Evolutionary conservation across 768 basidiomycete species (phyloP).

Genomic region (Peribolospora baueri): DNA sequence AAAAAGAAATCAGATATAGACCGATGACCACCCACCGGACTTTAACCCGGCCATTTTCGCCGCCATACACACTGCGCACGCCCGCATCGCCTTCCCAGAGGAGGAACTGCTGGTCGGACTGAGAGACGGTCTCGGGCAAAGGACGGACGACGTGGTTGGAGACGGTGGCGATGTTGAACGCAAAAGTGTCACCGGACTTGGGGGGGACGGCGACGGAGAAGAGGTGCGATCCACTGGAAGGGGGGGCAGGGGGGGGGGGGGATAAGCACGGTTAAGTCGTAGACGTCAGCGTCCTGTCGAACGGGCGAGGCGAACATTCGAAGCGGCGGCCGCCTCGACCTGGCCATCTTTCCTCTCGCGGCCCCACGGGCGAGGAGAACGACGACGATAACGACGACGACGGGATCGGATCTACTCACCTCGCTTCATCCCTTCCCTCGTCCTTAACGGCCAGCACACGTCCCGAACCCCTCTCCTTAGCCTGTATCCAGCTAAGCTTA

Average conservation of each 20-base stretch:
- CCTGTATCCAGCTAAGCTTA: constrained; percentile 14
- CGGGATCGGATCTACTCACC: background rate
- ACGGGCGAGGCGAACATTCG: too few species aligned
- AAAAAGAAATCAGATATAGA: too few species aligned
- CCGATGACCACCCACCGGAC: constrained; percentile 7
- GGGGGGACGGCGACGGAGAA: constrained; percentile 4
- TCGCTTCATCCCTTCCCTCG: background rate
- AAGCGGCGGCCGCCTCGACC: too few species aligned
- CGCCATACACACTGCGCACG: background rate
- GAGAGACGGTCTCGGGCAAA: constrained; percentile 7
- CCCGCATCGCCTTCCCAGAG: constrained; percentile 11
- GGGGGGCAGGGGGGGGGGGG: background rate
- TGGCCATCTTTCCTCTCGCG: too few species aligned
- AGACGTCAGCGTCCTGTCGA: background rate
- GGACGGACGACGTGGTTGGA: constrained; percentile 1
- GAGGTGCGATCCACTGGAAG: constrained; percentile 1
- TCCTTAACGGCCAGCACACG: background rate
- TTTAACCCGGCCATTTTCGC: constrained; percentile 7
- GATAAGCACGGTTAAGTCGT: background rate
- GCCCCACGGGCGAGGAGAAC: too few species aligned
- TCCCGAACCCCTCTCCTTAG: constrained; percentile 4
- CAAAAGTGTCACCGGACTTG: background rate
- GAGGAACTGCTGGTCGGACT: constrained; percentile 10
- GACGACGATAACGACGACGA: too few species aligned
- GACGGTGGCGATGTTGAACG: constrained; percentile 5